A percentile compares a stretch with the other conserved stretches of the same genome.
Conservation (phyloP, 306 rosid genomes). For the Biancaea sappan region DNA sequence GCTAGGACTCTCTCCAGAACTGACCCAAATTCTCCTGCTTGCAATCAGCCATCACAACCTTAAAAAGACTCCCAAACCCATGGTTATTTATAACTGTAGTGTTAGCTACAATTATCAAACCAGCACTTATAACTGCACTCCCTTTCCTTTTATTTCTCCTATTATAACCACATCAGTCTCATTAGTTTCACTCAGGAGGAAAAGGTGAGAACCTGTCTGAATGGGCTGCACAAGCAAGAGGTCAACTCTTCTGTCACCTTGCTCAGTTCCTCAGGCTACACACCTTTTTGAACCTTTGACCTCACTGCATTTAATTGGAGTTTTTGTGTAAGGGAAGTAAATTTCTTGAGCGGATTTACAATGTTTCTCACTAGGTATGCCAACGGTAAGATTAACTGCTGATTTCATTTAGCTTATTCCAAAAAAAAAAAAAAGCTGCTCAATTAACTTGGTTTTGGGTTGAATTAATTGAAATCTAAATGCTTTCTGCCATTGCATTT, state of each 20-base stretch:
- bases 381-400: constrained; percentile 3
- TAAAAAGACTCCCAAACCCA: no score
- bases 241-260: neutral
- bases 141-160: no score
- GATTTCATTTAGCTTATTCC: neutral
- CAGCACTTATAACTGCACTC: no score
- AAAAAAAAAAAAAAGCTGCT: neutral
- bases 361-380: constrained; percentile 5
- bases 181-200: neutral
- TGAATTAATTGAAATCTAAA: neutral
- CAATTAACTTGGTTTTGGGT: neutral
- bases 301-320: neutral
- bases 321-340: constrained; percentile 18
- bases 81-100: no score
- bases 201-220: neutral
- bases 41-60: no score
- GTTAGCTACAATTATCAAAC: no score
- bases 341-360: neutral
- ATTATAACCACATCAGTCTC: no score
- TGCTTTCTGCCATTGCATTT: neutral
- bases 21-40: no score
- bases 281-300: neutral
- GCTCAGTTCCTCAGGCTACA: neutral
- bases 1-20: no score
- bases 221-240: neutral